Evolutionary conservation across 345 rosid genomes (phyloP).

Genomic region (Citrus hindsii): DNA sequence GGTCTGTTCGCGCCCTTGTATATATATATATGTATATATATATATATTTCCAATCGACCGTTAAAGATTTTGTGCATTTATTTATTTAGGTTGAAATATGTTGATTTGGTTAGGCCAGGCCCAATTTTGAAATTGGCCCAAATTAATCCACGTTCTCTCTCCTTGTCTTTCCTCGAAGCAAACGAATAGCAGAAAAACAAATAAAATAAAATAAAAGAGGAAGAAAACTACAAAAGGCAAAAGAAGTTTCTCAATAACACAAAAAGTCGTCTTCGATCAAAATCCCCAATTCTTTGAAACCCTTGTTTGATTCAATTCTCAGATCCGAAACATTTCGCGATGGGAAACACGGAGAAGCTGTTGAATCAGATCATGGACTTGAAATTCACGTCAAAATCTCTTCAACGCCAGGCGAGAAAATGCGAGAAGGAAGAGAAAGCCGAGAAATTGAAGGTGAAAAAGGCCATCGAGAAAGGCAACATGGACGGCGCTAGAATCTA

Average conservation of each 20-base stretch:
- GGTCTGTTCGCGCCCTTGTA: no score
- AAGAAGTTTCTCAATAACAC: background rate
- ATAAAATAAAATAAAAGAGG: no score
- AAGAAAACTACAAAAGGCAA: no score
- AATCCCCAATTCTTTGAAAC: background rate
- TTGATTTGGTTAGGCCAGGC: background rate
- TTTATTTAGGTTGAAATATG: no score
- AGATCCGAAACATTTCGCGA: conserved; percentile 10
- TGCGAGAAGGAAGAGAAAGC: conserved; percentile 99
- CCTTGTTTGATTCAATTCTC: background rate
- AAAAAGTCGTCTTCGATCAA: background rate
- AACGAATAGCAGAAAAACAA: no score
- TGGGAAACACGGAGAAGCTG: conserved; percentile 94
- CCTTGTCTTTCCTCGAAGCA: background rate
- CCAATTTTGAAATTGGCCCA: background rate
- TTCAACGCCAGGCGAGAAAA: conserved; percentile 85
- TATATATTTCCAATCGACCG: no score
- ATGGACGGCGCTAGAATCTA: conserved; percentile 99
- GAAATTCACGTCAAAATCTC: conserved; percentile 86
- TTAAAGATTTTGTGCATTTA: no score
- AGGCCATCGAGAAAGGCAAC: conserved; percentile 98
- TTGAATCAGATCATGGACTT: conserved; percentile 95
- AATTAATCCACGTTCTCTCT: background rate
- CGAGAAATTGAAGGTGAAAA: conserved; percentile 94
- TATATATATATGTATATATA: no score